Percentiles rank a stretch among this genome's conserved stretches.
phyloP scores from a whole-genome alignment of 495 filamentous ascomycete species.

The Massariosphaeria phaeospora region DNA sequence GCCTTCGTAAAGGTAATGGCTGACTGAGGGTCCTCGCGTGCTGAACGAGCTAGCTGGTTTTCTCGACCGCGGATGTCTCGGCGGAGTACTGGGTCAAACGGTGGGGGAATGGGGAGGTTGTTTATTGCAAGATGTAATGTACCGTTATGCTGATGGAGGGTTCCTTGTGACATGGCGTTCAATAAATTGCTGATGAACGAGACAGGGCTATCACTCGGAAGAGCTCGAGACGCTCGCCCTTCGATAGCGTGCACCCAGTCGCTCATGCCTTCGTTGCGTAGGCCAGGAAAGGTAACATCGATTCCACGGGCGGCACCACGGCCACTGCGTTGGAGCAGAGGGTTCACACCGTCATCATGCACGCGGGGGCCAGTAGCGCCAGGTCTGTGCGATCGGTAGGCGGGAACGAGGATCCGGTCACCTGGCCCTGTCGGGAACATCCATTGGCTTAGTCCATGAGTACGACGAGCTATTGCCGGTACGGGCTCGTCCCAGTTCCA shows the following conservation, averaged over 20 bases:
- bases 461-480: slow-evolving; percentile 2
- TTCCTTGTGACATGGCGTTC: slow-evolving; percentile 51
- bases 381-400: slow-evolving; percentile 52
- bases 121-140: slow-evolving; percentile 30
- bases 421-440: slow-evolving; percentile 37
- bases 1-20: slow-evolving; percentile 67
- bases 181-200: slow-evolving; percentile 60
- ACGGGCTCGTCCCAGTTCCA: slow-evolving; percentile 19
- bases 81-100: slow-evolving; percentile 48
- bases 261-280: slow-evolving; percentile 32
- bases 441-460: slow-evolving; percentile 29
- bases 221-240: slow-evolving; percentile 22
- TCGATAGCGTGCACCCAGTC: slow-evolving; percentile 57
- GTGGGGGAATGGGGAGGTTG: slow-evolving; percentile 22
- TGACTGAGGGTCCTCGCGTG: slow-evolving; percentile 56
- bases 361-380: slow-evolving; percentile 47
- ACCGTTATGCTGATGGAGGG: slow-evolving; percentile 23
- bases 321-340: slow-evolving; percentile 50
- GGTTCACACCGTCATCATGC: slow-evolving; percentile 76
- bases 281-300: slow-evolving; percentile 24
- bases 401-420: slow-evolving; percentile 39
- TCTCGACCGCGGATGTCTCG: slow-evolving; percentile 41
- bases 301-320: slow-evolving; percentile 12
- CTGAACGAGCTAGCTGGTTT: slow-evolving; percentile 36
- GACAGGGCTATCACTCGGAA: slow-evolving; percentile 46